Base-by-base conservation (phyloP, 345 rosid genomes). In the Pistacia vera region DNA sequence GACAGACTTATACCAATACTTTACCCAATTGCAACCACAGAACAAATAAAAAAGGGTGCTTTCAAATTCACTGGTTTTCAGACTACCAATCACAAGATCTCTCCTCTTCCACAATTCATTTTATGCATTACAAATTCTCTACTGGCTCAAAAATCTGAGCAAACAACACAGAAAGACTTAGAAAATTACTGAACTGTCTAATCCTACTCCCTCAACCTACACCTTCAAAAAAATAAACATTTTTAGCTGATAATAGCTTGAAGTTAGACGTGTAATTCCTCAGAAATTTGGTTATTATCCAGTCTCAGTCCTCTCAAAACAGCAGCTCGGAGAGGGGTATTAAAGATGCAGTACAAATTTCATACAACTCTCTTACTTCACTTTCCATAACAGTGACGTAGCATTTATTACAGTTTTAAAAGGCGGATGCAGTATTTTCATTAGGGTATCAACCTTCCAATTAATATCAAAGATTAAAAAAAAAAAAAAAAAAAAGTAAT, bases 41-140 rank as follows among this genome's bases (percentile, higher is more conserved):
- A 18, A 66, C 70, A 56, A 46, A 48, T 51, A 11, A 5, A 58
- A 17, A 65, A 10, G 0, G 49, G 1, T 67, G 48, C 16, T 66
- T 57, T 11, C 71, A 71, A 72, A 70, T 62, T 65, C 64, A 71
- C 65, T 74, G 71, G 70, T 60, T 54, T 66, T 11, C 59, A 28
- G 25, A 70, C 17, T 35, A 70, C 35, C 12, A 72, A 28, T 48
- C 13, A 56, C 18, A 16, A 36, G 54, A 11, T 20, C 58, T 18
- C 20, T 22, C 61, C 17, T 49, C 68, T 41, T 46, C 11, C 33
- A 35, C 2, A 59, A 56, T 41, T 57, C 56, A 75, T 22, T 64
- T 61, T 57, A 68, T 3, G 12, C 60, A 14, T 70, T 33, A 55
- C 55, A 52, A 30, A 66, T 46, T 70, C 51, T n/a, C 75, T 52